These are phyloP conservation scores for Verticillium alfalfae DNA, from an alignment of 2,329 filamentous ascomycete species.

Conservation along the genomic window DNA sequence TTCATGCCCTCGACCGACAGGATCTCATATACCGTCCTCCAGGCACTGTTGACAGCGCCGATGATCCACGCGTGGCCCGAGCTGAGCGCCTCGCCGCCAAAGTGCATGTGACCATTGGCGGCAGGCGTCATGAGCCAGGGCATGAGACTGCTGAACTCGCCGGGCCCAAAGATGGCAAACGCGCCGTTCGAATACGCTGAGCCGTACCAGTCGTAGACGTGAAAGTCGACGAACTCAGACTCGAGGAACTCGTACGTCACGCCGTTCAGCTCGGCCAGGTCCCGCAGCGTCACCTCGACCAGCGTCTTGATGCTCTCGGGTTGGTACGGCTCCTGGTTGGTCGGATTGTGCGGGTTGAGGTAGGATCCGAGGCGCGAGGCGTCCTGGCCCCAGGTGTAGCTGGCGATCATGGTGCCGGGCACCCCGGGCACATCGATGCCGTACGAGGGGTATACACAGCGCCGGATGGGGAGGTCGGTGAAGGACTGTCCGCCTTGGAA, in stretches of 20 bases:
- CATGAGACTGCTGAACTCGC: slow-evolving; percentile 14
- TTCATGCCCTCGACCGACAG: slow-evolving; percentile 11
- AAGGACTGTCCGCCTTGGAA: slow-evolving; percentile 17
- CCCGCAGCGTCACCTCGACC: slow-evolving; percentile 11
- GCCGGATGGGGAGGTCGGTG: slow-evolving; percentile 22
- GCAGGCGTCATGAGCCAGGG: slow-evolving; percentile 16
- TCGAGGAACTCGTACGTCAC: slow-evolving; percentile 13
- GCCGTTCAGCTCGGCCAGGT: slow-evolving; percentile 15
- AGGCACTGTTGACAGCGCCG: slow-evolving; percentile 18
- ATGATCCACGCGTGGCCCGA: slow-evolving; percentile 18
- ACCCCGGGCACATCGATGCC: slow-evolving; percentile 13
- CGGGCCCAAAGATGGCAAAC: slow-evolving; percentile 17
- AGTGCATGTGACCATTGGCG: slow-evolving; percentile 16
- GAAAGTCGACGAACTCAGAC: slow-evolving; percentile 12
- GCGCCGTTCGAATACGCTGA: slow-evolving; percentile 15
- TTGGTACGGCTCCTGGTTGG: slow-evolving; percentile 9
- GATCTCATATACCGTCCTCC: slow-evolving; percentile 14
- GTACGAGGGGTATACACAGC: slow-evolving; percentile 25
- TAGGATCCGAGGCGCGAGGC: slow-evolving; percentile 16
- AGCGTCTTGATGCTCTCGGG: slow-evolving; percentile 11
- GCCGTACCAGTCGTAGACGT: slow-evolving; percentile 17
- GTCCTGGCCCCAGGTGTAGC: slow-evolving; percentile 18
- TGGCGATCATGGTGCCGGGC: slow-evolving; percentile 17
- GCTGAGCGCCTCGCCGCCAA: slow-evolving; percentile 18
- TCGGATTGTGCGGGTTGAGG: slow-evolving; percentile 13